Evolutionary conservation across 345 rosid species (phyloP).

Genomic region (Rhodamnia rubescens): DNA sequence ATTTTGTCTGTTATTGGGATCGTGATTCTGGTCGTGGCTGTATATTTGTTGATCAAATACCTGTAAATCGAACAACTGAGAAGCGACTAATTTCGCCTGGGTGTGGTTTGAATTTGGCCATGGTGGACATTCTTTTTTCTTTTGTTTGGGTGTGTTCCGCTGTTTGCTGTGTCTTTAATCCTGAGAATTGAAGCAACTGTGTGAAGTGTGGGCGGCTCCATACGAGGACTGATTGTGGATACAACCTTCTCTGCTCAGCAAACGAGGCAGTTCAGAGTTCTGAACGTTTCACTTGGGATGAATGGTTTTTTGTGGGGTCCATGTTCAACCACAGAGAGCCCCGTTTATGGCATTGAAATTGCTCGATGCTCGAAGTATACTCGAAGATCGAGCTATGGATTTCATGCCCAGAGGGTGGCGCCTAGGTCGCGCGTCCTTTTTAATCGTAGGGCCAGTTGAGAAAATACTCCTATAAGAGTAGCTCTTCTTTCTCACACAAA

Average conservation of each 20-base stretch:
- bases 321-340: background rate
- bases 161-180: background rate
- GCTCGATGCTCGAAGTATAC: background rate
- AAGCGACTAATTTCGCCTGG: background rate
- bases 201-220: background rate
- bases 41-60: constrained; percentile 64
- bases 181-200: background rate
- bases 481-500: background rate
- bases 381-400: background rate
- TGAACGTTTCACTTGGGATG: background rate
- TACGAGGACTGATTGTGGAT: background rate
- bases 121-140: background rate
- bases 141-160: background rate
- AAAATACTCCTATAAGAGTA: background rate
- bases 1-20: constrained; percentile 65
- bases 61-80: constrained; percentile 24
- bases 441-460: background rate
- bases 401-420: background rate
- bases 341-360: background rate
- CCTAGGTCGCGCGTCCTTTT: background rate
- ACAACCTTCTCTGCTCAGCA: background rate
- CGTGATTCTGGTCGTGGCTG: constrained; percentile 55
- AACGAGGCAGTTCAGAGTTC: background rate
- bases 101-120: background rate
- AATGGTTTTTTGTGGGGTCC: background rate